A percentile compares a stretch with the other conserved stretches of the same genome.
Conservation (phyloP, 768 basidiomycete species). For the Hortiboletus campestris region DNA sequence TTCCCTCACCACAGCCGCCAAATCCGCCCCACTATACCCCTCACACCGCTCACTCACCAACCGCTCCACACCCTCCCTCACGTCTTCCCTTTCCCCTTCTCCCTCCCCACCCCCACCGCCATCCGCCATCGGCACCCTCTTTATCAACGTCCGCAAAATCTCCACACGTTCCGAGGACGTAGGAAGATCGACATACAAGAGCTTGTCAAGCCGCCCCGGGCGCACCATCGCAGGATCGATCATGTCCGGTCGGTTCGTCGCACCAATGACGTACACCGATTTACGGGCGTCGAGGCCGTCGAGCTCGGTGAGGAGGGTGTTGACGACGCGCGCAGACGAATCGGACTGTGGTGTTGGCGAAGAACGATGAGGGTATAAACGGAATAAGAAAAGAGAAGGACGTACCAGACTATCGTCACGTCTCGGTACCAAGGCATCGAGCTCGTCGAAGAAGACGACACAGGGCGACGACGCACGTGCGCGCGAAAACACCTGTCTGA, state of each 20-base stretch:
- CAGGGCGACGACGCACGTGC: conserved; percentile 93
- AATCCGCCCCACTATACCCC: conserved; percentile 90
- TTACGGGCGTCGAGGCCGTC: conserved; percentile 88
- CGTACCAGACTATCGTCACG: conserved; percentile 85
- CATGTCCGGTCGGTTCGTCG: conserved; percentile 95
- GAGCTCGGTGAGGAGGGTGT: conserved; percentile 91
- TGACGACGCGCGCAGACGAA: conserved; percentile 86
- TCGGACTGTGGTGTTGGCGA: conserved; percentile 58
- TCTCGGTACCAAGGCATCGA: conserved; percentile 88
- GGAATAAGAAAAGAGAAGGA: background rate
- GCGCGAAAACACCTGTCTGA: conserved; percentile 90
- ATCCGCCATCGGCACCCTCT: conserved; percentile 59
- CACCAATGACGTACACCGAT: conserved; percentile 89
- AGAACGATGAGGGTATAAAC: background rate
- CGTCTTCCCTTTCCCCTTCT: conserved; percentile 6
- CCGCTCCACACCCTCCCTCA: conserved; percentile 32
- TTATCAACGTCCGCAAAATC: conserved; percentile 74
- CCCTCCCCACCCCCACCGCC: background rate
- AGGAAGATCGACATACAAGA: conserved; percentile 91
- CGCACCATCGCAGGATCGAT: conserved; percentile 98
- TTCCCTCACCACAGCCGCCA: conserved; percentile 85
- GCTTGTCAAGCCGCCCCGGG: conserved; percentile 92
- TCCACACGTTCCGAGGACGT: conserved; percentile 70
- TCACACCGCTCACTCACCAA: conserved; percentile 67
- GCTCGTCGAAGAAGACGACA: conserved; percentile 93